These are phyloP conservation scores for Lyophyllum atratum DNA, from an alignment of 768 basidiomycete genomes.

Conservation along the genomic window DNA sequence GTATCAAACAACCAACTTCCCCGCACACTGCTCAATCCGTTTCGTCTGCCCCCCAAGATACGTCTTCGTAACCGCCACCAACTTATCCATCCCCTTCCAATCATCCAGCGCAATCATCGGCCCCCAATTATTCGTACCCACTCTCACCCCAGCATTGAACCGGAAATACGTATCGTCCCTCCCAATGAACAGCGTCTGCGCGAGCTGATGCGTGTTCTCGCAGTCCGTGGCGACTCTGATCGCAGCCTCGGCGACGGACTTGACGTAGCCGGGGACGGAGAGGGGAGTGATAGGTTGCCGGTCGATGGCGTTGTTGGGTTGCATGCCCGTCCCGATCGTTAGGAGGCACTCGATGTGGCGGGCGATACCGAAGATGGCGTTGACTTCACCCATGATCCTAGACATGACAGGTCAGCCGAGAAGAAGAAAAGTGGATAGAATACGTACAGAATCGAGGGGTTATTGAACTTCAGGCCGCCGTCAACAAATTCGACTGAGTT, in stretches of 20 bases:
- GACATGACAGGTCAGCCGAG: background rate
- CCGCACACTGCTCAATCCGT: constrained; percentile 7
- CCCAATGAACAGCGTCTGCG: constrained; percentile 7
- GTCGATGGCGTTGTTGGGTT: constrained; percentile 8
- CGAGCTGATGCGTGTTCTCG: constrained; percentile 10
- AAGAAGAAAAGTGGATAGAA: background rate
- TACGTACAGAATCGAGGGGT: constrained; percentile 28
- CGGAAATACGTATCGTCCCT: constrained; percentile 12
- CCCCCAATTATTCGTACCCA: constrained; percentile 10
- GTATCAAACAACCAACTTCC: background rate
- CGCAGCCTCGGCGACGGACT: constrained; percentile 5
- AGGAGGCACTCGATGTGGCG: constrained; percentile 8
- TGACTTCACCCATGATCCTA: constrained; percentile 29
- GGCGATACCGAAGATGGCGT: constrained; percentile 13
- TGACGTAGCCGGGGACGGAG: background rate
- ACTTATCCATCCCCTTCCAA: constrained; percentile 7
- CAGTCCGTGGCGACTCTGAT: constrained; percentile 11
- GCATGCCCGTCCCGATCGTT: constrained; percentile 16
- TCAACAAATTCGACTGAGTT: constrained; percentile 30
- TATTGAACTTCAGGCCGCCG: constrained; percentile 33
- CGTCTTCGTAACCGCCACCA: constrained; percentile 6
- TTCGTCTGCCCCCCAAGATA: constrained; percentile 6
- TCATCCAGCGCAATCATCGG: constrained; percentile 12
- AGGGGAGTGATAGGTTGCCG: background rate
- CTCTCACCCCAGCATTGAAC: constrained; percentile 12